These are phyloP conservation scores for Saccharomyces hybrid DNA, from an alignment of 1,139 yeast genomes.

Conservation along the genomic window DNA sequence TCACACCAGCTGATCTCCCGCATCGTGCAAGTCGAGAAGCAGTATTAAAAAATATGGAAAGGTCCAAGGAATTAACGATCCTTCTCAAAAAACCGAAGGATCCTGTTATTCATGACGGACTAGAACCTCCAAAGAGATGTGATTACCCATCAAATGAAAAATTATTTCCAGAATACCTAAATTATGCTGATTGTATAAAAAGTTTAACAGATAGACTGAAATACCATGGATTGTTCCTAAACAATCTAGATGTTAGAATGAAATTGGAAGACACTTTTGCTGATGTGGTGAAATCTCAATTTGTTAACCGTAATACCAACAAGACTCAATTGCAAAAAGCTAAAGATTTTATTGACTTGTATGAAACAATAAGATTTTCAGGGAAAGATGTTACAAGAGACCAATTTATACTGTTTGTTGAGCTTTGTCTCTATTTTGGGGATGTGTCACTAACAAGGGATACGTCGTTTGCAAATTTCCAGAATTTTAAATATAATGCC, in stretches of 20 bases:
- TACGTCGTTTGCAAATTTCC: conserved; percentile 2
- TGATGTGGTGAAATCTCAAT: conserved; percentile 20
- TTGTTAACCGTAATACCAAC: conserved; percentile 13
- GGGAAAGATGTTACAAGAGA: conserved; percentile 52
- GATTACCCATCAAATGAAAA: conserved; percentile 18
- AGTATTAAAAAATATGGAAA: conserved; percentile 39
- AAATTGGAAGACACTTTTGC: conserved; percentile 21
- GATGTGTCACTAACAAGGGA: conserved; percentile 16
- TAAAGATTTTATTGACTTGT: conserved; percentile 43
- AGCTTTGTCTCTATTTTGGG: conserved; percentile 32
- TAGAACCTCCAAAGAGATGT: conserved; percentile 28
- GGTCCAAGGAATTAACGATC: conserved; percentile 25
- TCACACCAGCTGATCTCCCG: conserved; percentile 57
- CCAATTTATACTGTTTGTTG: conserved; percentile 58
- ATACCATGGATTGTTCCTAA: conserved; percentile 27
- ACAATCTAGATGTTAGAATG: conserved; percentile 13
- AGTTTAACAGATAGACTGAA: conserved; percentile 27
- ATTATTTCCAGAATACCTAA: conserved; percentile 26
- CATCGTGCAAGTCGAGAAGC: conserved; percentile 35
- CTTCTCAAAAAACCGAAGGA: conserved; percentile 26
- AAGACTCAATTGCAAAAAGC: conserved; percentile 21
- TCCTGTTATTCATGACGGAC: conserved; percentile 28
- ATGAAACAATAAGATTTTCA: conserved; percentile 66
- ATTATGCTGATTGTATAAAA: conserved; percentile 27
- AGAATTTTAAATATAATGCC: background rate